Evolutionary conservation across 164 flowering plant species (phyloP), one percentile per base, ranked within the genome.

Genomic region (Vitis amurensis): DNA sequence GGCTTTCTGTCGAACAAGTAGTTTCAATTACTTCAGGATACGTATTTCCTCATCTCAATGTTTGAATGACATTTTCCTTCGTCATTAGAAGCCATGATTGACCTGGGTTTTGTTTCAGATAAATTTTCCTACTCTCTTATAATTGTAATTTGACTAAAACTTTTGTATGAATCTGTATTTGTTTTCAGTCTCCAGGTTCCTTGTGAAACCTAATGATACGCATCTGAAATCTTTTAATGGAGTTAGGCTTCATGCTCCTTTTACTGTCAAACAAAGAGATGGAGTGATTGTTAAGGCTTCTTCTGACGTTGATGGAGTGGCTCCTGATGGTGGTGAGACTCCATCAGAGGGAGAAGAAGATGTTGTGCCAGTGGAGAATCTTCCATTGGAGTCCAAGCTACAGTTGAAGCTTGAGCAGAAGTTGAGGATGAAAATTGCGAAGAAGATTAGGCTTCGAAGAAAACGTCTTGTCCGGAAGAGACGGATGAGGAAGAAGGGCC

Each of bases 401-500:
- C 83, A 91, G 80, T 59, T 81, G 81, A 79, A 70, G 78, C 71
- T 71, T 59, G 97, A 86, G 64, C 89, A 83, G 78, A 88, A 79
- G 81, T 49, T 81, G 81, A 88, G 67, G 82, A 94, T 94, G 97
- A 92, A 91, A 71, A 23, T 90, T 70, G 97, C 93, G 3, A 94
- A 91, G 88, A 92, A 92, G 84, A 83, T 90, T 13, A 80, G 97
- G 79, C 86, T 91, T 27, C 69, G 89, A 31, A 86, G 99, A 71
- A 92, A 91, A 74, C 70, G 91, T 67, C 97, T 94, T 13, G 82
- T 92, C 19, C 86, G 88, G 50, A 94, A 94, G 75, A 81, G 97
- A 2, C 74, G 68, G 15, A 37, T 94, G 88, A 89, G 99, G 84
- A 92, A 94, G 93, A 92, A 91, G 87, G 97, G 97, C 2, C 71